Evolutionary conservation across 495 filamentous ascomycete genomes (phyloP).

Genomic region (Penicillium riverlandense): DNA sequence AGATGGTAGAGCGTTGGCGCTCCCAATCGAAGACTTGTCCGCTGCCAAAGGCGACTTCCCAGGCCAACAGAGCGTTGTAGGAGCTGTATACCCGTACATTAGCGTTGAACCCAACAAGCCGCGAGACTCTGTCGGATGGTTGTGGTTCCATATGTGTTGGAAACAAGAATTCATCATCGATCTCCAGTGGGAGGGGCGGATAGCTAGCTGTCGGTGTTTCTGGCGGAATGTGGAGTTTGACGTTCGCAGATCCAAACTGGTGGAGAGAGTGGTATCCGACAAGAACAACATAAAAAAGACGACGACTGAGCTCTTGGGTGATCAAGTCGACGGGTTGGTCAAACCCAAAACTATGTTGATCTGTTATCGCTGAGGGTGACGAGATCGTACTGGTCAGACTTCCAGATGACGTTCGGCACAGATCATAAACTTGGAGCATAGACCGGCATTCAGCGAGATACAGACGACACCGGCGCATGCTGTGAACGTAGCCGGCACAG

Average conservation of each 20-base stretch:
- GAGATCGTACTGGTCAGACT: constrained; percentile 21
- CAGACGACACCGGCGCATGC: constrained; percentile 56
- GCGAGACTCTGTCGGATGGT: constrained; percentile 52
- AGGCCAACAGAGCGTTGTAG: constrained; percentile 58
- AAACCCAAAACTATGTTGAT: constrained; percentile 17
- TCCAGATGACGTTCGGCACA: constrained; percentile 43
- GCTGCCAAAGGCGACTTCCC: constrained; percentile 68
- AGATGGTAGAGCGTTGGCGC: constrained; percentile 57
- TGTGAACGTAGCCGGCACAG: constrained; percentile 61
- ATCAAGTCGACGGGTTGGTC: constrained; percentile 50
- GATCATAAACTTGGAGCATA: constrained; percentile 60
- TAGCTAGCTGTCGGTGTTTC: constrained; percentile 66
- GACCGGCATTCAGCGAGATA: constrained; percentile 70
- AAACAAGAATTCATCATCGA: constrained; percentile 74
- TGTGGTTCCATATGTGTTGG: constrained; percentile 55
- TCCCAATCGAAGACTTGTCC: constrained; percentile 65
- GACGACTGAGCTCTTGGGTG: constrained; percentile 67
- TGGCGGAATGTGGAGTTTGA: constrained; percentile 59
- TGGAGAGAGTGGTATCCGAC: constrained; percentile 55
- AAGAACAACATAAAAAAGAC: constrained; percentile 73
- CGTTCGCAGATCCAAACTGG: constrained; percentile 60
- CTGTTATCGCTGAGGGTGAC: constrained; percentile 15
- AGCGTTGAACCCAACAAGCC: constrained; percentile 69
- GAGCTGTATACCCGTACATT: constrained; percentile 65
- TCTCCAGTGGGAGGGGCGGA: constrained; percentile 69